Percentiles rank a stretch among this genome's conserved stretches.
These are phyloP conservation scores for Botrytis sinoallii DNA, from an alignment of 2,329 filamentous ascomycete species.

Conservation along the genomic window DNA sequence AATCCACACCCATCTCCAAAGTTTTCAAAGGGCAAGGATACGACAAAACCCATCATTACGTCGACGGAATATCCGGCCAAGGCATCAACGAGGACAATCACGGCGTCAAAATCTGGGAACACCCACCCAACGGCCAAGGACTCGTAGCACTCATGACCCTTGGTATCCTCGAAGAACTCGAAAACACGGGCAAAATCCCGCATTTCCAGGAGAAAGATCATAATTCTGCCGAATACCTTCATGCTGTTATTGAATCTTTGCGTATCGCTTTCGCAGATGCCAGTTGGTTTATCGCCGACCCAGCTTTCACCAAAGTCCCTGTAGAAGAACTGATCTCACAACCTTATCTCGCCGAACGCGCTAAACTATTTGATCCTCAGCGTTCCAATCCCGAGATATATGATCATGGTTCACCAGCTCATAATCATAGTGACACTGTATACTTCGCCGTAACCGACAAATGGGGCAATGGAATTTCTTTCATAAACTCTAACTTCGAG, in stretches of 20 bases:
- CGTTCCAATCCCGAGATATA: conserved; percentile 58
- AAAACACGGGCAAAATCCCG: conserved; percentile 70
- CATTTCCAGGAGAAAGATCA: conserved; percentile 69
- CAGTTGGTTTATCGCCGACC: conserved; percentile 86
- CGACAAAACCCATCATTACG: conserved; percentile 45
- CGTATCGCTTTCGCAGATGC: conserved; percentile 89
- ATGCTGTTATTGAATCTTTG: conserved; percentile 82
- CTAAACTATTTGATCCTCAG: conserved; percentile 54
- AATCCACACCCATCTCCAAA: conserved; percentile 81
- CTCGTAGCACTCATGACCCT: conserved; percentile 93
- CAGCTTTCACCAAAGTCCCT: conserved; percentile 68
- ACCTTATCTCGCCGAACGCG: conserved; percentile 71
- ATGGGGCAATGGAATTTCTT: conserved; percentile 85
- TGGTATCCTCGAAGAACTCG: conserved; percentile 84
- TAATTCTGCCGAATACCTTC: conserved; percentile 77
- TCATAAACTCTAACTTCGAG: conserved; percentile 94
- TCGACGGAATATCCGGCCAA: conserved; percentile 43
- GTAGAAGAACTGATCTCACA: conserved; percentile 65
- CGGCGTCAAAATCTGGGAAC: conserved; percentile 87
- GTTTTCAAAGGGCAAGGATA: conserved; percentile 68
- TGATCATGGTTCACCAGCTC: conserved; percentile 76
- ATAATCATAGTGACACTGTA: conserved; percentile 86
- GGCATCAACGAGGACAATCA: conserved; percentile 42
- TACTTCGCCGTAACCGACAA: conserved; percentile 85
- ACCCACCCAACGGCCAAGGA: conserved; percentile 93